These are phyloP conservation scores for Rhodotorula sp. DNA, from an alignment of 1,284 basidiomycete genomes.

Conservation along the genomic window DNA sequence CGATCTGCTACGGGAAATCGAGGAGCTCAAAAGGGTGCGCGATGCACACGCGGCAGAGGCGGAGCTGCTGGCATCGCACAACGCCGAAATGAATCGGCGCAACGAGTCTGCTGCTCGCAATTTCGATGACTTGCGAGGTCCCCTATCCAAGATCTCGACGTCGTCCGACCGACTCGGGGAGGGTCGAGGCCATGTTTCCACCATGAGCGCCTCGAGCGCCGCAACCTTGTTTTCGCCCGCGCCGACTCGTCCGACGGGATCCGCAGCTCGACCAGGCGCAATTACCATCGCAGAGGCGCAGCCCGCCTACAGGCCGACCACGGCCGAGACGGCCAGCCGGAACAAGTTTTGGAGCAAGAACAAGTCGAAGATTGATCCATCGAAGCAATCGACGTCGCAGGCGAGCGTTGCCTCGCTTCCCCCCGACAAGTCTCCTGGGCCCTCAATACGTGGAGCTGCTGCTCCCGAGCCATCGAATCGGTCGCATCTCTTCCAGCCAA, in stretches of 20 bases:
- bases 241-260: too few relatives aligned
- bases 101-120: constrained; percentile 74
- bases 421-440: neutral
- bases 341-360: constrained; percentile 58
- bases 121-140: constrained; percentile 59
- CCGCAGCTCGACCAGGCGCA: neutral
- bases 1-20: constrained; percentile 72
- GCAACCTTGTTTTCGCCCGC: constrained; percentile 11
- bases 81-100: constrained; percentile 85
- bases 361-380: constrained; percentile 29
- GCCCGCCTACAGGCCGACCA: constrained; percentile 44
- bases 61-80: constrained; percentile 80
- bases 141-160: constrained; percentile 31
- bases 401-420: neutral
- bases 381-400: constrained; percentile 1
- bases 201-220: constrained; percentile 12
- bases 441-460: constrained; percentile 6
- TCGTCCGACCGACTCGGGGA: constrained; percentile 16
- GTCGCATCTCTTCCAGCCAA: constrained; percentile 79
- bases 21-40: constrained; percentile 79
- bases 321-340: constrained; percentile 51
- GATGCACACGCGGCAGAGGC: constrained; percentile 89
- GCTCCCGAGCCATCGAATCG: constrained; percentile 4
- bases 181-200: constrained; percentile 40
- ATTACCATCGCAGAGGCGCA: constrained; percentile 16